These are phyloP conservation scores for Friedmanniomyces simplex DNA, from an alignment of 495 filamentous ascomycete species.

Conservation along the genomic window DNA sequence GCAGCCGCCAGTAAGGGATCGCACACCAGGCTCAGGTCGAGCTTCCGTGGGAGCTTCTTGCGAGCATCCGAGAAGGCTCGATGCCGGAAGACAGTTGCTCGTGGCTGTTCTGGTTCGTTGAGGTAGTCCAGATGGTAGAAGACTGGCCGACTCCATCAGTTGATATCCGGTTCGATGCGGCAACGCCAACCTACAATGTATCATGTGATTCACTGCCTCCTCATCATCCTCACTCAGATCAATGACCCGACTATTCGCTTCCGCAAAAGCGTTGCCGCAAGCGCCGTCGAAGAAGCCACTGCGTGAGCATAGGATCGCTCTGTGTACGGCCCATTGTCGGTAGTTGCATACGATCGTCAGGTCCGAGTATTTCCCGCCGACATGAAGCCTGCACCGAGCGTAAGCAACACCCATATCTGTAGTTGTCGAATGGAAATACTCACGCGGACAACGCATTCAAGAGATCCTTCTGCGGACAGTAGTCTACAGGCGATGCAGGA, in stretches of 20 bases:
- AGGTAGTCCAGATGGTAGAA: conserved; percentile 39
- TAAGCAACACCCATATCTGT: not conserved
- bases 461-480: conserved; percentile 25
- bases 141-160: conserved; percentile 19
- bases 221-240: conserved; percentile 35
- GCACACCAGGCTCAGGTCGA: conserved; percentile 28
- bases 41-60: conserved; percentile 20
- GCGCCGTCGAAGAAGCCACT: conserved; percentile 35
- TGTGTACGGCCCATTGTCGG: conserved; percentile 31
- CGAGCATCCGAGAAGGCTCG: conserved; percentile 6
- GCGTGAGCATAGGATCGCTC: conserved; percentile 33
- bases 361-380: conserved; percentile 33
- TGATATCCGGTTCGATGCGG: not conserved
- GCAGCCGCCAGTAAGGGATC: conserved; percentile 31
- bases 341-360: conserved; percentile 31
- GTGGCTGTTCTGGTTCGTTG: conserved; percentile 16
- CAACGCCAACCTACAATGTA: conserved; percentile 27
- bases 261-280: conserved; percentile 26
- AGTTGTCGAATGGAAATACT: conserved; percentile 6
- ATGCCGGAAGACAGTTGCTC: conserved; percentile 19
- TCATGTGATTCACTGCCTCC: conserved; percentile 35
- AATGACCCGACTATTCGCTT: conserved; percentile 29
- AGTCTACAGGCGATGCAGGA: not conserved
- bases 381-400: conserved; percentile 15
- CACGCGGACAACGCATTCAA: conserved; percentile 32